Evolutionary conservation across 176 grass and related monocot species (phyloP).

Genomic region (Carex pumila): DNA sequence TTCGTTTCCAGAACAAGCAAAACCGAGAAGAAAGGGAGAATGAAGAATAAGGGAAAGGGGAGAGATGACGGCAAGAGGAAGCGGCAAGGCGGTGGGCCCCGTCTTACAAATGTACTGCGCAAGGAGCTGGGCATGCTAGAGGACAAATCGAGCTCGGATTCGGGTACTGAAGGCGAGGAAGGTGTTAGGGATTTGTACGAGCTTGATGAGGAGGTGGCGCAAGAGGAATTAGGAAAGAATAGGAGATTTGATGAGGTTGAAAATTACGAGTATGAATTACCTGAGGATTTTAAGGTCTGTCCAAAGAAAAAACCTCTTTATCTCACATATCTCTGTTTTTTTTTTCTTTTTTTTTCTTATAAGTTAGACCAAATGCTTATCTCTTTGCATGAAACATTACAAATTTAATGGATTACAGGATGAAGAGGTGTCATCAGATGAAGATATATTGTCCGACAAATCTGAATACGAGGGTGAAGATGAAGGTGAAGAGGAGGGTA

Average conservation of each 20-base stretch:
- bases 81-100: slow-evolving; percentile 40
- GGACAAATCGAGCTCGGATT: slow-evolving; percentile 19
- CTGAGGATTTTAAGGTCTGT: slow-evolving; percentile 45
- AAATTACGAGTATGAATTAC: slow-evolving; percentile 77
- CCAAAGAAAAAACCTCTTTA: not conserved
- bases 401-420: slow-evolving; percentile 35
- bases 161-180: slow-evolving; percentile 8
- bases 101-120: slow-evolving; percentile 34
- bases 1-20: not conserved
- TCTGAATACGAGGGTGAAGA: slow-evolving; percentile 18
- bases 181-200: slow-evolving; percentile 59
- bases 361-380: not conserved
- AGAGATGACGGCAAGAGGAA: slow-evolving; percentile 3
- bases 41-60: slow-evolving; percentile 3
- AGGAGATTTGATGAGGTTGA: slow-evolving; percentile 71
- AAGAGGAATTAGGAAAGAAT: slow-evolving; percentile 85
- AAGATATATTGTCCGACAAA: slow-evolving; percentile 28
- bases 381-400: not conserved
- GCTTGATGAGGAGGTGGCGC: slow-evolving; percentile 63
- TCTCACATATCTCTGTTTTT: not conserved
- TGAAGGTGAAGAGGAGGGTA: slow-evolving; percentile 27
- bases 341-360: not conserved
- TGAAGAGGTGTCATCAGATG: slow-evolving; percentile 74
- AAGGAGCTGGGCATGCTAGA: slow-evolving; percentile 53
- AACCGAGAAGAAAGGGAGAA: slow-evolving; percentile 9